Evolutionary conservation across 2,329 filamentous ascomycete species (phyloP).

Genomic region (Paracoccidioides brasiliensis): DNA sequence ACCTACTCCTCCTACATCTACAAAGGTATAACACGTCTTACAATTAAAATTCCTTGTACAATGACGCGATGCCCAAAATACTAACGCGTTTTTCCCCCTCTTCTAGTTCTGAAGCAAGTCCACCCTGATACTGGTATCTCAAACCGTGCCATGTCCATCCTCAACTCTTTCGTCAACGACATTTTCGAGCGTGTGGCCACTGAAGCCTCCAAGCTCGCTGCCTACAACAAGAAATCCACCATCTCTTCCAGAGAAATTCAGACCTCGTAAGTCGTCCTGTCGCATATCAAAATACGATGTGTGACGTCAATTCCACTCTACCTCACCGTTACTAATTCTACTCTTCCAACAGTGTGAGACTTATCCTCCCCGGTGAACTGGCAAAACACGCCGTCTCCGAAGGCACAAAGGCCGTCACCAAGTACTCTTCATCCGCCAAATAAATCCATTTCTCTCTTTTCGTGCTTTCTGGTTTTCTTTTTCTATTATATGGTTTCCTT

Average conservation of each 20-base stretch:
- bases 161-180: slow-evolving; percentile 99
- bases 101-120: slow-evolving; percentile 93
- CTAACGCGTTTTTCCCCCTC: slow-evolving; percentile 26
- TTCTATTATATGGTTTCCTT: slow-evolving; percentile 41
- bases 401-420: slow-evolving; percentile 99
- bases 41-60: not conserved
- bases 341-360: slow-evolving; percentile 51
- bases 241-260: slow-evolving; percentile 99
- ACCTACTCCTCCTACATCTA: slow-evolving; percentile 99
- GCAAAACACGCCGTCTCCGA: slow-evolving; percentile 99
- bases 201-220: slow-evolving; percentile 96
- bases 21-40: slow-evolving; percentile 58
- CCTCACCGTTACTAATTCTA: not conserved
- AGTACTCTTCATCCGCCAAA: slow-evolving; percentile 99
- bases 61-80: slow-evolving; percentile 8
- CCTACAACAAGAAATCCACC: slow-evolving; percentile 99
- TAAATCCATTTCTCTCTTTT: slow-evolving; percentile 44
- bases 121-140: slow-evolving; percentile 99
- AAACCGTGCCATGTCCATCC: slow-evolving; percentile 98
- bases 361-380: slow-evolving; percentile 96
- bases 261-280: slow-evolving; percentile 54
- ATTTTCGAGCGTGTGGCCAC: slow-evolving; percentile 99
- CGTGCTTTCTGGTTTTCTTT: slow-evolving; percentile 41
- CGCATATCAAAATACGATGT: not conserved
- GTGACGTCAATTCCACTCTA: not conserved